A percentile compares a stretch with the other conserved stretches of the same genome.
Conservation (phyloP, 768 basidiomycete genomes). For the Tricholoma matsutake region DNA sequence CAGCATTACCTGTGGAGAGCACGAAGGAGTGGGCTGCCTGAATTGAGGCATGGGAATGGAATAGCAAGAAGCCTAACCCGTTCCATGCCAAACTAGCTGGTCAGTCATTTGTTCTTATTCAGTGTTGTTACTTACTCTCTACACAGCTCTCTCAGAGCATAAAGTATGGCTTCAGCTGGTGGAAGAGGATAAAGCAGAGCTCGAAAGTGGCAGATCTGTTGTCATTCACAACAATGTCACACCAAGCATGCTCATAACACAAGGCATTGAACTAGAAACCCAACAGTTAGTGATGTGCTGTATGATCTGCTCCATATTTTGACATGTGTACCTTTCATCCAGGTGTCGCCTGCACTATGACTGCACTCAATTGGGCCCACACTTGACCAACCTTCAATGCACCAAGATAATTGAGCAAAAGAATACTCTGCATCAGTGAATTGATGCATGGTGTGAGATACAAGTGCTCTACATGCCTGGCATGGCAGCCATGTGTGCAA, state of each 20-base stretch:
- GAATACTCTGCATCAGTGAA: slow-evolving; percentile 5
- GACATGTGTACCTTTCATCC: neutral
- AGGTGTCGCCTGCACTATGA: neutral
- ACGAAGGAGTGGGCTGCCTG: neutral
- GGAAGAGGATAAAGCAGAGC: slow-evolving; percentile 4
- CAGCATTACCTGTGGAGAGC: too few species aligned
- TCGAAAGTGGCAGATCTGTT: neutral
- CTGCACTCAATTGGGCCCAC: slow-evolving; percentile 1
- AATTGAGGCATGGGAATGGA: slow-evolving; percentile 8
- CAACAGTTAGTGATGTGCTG: neutral
- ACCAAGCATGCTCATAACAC: slow-evolving; percentile 21
- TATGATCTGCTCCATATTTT: neutral
- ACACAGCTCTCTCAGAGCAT: slow-evolving; percentile 6
- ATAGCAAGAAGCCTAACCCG: slow-evolving; percentile 5
- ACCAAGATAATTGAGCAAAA: slow-evolving; percentile 1
- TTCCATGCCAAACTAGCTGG: slow-evolving; percentile 1
- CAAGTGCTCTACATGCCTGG: slow-evolving; percentile 13
- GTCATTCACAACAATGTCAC: slow-evolving; percentile 11
- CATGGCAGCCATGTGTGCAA: neutral
- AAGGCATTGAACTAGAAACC: slow-evolving; percentile 11
- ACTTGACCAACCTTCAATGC: slow-evolving; percentile 15
- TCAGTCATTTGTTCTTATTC: neutral
- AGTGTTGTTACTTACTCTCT: neutral
- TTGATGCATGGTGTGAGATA: too few species aligned
- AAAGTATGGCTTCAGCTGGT: slow-evolving; percentile 9